Base-by-base conservation (phyloP, 345 rosid genomes). In the Odontarrhena argentea region DNA sequence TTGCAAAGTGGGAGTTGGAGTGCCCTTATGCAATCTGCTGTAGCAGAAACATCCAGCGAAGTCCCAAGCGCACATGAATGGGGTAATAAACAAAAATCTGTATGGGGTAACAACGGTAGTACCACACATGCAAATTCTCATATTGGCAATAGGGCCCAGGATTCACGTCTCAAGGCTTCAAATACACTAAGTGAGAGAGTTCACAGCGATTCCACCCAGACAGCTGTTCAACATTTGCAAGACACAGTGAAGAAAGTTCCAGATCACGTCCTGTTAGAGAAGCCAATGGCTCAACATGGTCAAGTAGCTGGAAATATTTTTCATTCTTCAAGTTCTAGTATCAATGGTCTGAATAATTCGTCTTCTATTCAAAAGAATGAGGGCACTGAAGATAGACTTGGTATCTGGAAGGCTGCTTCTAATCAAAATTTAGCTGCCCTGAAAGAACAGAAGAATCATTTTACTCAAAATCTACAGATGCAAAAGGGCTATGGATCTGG, bases 21-120 rank as follows among this genome's bases (percentile, higher is more conserved):
- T 82, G 97, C 99, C 61, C 99, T 94, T 63, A 94, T 94, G 99
- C 97, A 86, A 69, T 91, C 99, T 70, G 99, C 97, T 71, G 88
- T 94, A 24, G 96, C 93, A 54, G 99, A 94, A 84, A 79, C 96
- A 66, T 84, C 93, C 43, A 81, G 76, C 40, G 79, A 73, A 55
- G 87, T 85, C 48, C 37, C 60, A 59, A 38, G 54, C 22, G 12
- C 45, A 52, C 61, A 42, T 8, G 37, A 35, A 8, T 70, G 45
- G 60, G 62, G 62, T 25, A 44, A 60, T 69, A 69, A 60, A 34
- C 74, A 52, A 36, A 65, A 69, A 41, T 28, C 58, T 59, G 44
- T 50, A 11, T 40, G 55, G 68, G 46, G 61, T 32, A 42, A 60
- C 60, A 69, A 41, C 61, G 52, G 37, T 43, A 69, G 6, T 41